Evolutionary conservation across 225 moss, liverwort and hornwort genomes (phyloP), one percentile per base, ranked within the genome.

Genomic region (Physcomitrellopsis africana): DNA sequence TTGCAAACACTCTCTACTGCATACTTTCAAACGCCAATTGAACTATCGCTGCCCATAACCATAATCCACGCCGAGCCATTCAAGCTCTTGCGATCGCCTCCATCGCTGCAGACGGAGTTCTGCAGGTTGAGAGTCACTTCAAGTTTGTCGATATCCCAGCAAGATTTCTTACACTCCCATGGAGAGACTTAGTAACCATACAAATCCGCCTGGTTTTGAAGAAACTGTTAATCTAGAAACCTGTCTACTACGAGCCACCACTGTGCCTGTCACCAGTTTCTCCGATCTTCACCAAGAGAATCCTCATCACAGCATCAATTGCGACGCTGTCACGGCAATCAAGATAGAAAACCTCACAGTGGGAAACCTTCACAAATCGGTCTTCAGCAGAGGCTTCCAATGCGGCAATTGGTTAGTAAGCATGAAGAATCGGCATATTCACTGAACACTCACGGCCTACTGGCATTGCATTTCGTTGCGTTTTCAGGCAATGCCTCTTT

Each of bases 381-480:
- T 94, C 18, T 99, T 94, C 81, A 99, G 94, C 76, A 86, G 97
- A 76, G 97, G 97, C 71, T 83, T 94, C 56, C 87, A 93, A 62
- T 83, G 94, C 57, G 65, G 74, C 19, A 81, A 90, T 52, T 51
- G 93, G 54, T 42, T 94, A 55, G 81, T 77, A 9, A 88, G 90
- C 44, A 92, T 82, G 80, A 89, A 79, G 44, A 79, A 72, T 18
- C 65, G 79, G 8, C 67, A 73, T 41, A 68, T 29, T 19, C 79
- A 87, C 45, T 84, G 32, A 37, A 37, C 32, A 37, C 7, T 37
- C 32, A 37, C 32, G 32, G 3, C 32, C 32, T 5, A 7, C 32
- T 4, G 2, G 32, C 7, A 37, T 4, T 4, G 32, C 32, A 37
- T 37, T 37, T 37, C 0, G 32, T 1, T 37, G 32, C 32, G 32